phyloP scores from a whole-genome alignment of 1,284 basidiomycete species.

The Puccinia horiana region DNA sequence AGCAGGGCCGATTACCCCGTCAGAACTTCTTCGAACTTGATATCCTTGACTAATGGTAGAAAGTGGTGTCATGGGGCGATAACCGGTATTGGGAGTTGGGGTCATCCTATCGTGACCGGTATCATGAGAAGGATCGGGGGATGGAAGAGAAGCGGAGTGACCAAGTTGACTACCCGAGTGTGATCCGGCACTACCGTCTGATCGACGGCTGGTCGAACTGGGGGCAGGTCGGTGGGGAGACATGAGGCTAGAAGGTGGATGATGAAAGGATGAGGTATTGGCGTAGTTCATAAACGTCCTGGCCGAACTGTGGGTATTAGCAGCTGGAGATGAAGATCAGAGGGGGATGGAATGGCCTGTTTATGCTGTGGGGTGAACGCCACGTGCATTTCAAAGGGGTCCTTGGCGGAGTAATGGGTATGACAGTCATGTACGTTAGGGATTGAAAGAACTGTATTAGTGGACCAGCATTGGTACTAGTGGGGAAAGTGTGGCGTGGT shows the following conservation, averaged over 20 bases:
- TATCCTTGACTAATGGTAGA: slow-evolving; percentile 27
- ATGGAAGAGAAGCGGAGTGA: slow-evolving; percentile 18
- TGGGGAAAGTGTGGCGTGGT: no score
- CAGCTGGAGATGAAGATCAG: slow-evolving; percentile 11
- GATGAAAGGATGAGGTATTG: slow-evolving; percentile 40
- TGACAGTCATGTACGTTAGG: no score
- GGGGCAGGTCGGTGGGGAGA: slow-evolving; percentile 28
- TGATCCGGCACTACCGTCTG: slow-evolving; percentile 9
- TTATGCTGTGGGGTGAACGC: no score
- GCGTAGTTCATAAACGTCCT: background rate
- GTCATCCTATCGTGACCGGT: slow-evolving; percentile 22
- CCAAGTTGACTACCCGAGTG: slow-evolving; percentile 44
- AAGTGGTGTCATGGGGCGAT: slow-evolving; percentile 29
- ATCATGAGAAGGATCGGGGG: slow-evolving; percentile 34
- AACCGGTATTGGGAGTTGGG: background rate
- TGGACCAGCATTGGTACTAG: no score
- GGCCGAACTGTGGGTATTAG: background rate
- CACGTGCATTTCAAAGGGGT: no score
- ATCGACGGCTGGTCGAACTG: background rate
- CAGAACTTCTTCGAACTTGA: slow-evolving; percentile 17
- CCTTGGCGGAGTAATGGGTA: no score
- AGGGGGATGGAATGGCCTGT: slow-evolving; percentile 42
- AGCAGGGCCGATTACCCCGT: slow-evolving; percentile 36
- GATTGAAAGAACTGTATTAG: no score
- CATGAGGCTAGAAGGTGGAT: slow-evolving; percentile 38